phyloP scores from a whole-genome alignment of 768 basidiomycete genomes.

The Pulveroboletus sp. region DNA sequence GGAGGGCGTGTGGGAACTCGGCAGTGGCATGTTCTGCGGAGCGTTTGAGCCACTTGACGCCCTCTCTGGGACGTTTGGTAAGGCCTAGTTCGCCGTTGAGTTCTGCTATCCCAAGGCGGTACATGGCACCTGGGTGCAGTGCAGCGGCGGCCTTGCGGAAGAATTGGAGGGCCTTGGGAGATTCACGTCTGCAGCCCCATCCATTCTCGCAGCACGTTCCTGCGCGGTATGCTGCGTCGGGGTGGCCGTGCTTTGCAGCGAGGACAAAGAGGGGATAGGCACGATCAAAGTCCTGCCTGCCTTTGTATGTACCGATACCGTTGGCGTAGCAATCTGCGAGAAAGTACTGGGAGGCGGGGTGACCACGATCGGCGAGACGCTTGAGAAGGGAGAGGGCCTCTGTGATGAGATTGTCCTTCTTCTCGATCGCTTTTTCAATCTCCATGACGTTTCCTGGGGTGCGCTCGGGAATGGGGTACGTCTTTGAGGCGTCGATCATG shows the following conservation, averaged over 20 bases:
- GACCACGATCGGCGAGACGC: constrained; percentile 89
- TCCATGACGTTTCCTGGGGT: constrained; percentile 75
- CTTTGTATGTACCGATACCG: constrained; percentile 91
- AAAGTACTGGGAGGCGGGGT: constrained; percentile 94
- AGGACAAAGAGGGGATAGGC: constrained; percentile 96
- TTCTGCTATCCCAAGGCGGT: constrained; percentile 93
- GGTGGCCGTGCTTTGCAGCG: constrained; percentile 95
- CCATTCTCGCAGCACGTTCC: constrained; percentile 99
- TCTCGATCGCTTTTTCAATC: constrained; percentile 76
- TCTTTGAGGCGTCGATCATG: constrained; percentile 97
- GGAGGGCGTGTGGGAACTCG: constrained; percentile 94
- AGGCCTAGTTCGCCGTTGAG: constrained; percentile 93
- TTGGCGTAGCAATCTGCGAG: constrained; percentile 98
- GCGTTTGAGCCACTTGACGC: constrained; percentile 98
- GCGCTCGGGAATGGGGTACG: constrained; percentile 70
- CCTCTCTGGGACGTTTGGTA: constrained; percentile 86
- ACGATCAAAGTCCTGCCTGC: constrained; percentile 93
- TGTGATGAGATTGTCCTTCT: constrained; percentile 82
- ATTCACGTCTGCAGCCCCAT: constrained; percentile 95
- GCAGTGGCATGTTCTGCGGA: constrained; percentile 93
- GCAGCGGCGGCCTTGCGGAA: constrained; percentile 92
- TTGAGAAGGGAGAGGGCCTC: constrained; percentile 89
- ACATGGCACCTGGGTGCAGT: constrained; percentile 92
- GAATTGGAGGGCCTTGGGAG: constrained; percentile 87
- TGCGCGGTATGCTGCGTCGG: constrained; percentile 92